Evolutionary conservation across 2,329 filamentous ascomycete genomes (phyloP), one percentile per base, ranked within the genome.

Genomic region (Botrytis elliptica): DNA sequence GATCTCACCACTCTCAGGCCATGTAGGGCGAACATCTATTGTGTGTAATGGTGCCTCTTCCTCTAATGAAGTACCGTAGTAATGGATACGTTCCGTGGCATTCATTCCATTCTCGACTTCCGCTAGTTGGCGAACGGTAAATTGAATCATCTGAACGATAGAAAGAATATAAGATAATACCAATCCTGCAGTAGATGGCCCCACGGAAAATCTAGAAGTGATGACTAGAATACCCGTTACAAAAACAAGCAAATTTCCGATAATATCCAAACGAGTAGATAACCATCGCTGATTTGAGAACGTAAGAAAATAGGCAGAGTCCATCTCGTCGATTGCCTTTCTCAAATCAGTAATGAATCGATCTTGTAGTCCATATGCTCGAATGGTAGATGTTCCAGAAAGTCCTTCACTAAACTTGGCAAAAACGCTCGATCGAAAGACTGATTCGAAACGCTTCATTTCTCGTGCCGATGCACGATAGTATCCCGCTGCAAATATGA

Each of bases 31-130:
- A 4, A 97, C 89, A 8, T 94, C 89, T 67, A 91, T 82, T 60
- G 93, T 91, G 79, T 95, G 92, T 2, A 95, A 86, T 0, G 95
- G 93, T 0, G 95, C 93, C 82, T 98, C 96, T 81, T 97, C 92
- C 76, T 97, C 94, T 7, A 99, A 88, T 77, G 93, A 84, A 0
- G 89, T 93, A 72, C 93, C 95, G 81, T 98, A 98, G 84, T 97
- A 94, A 81, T 94, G 90, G 49, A 98, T 86, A 68, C 96, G 91
- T 83, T 98, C 95, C 0, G 97, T 96, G 0, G 95, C 91, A 82
- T 98, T 98, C 95, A 98, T 98, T 80, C 95, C 94, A 83, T 98
- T 98, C 83, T 98, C 95, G 14, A 98, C 94, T 82, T 98, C 95
- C 40, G 95, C 95, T 12, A 98, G 87, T 83, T 98, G 95, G 29